These are phyloP conservation scores for Ilyonectria destructans DNA, from an alignment of 2,329 filamentous ascomycete genomes.

Conservation along the genomic window DNA sequence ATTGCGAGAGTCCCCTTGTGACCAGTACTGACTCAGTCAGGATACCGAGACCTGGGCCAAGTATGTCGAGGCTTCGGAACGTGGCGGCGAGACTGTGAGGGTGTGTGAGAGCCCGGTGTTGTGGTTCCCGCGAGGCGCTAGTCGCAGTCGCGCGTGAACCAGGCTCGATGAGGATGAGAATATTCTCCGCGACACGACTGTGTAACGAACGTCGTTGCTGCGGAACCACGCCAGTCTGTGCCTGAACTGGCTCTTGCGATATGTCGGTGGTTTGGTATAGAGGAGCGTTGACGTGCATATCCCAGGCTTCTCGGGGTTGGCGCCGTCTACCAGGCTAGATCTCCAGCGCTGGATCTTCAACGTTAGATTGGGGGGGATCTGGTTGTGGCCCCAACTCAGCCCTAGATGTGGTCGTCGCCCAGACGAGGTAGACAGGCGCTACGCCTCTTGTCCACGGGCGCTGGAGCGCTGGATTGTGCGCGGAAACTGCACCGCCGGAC, in stretches of 20 bases:
- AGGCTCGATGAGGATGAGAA: conserved; percentile 50
- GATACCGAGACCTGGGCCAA: conserved; percentile 43
- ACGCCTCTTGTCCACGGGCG: conserved; percentile 43
- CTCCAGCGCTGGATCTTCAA: conserved; percentile 36
- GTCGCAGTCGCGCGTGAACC: conserved; percentile 51
- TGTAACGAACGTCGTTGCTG: conserved; percentile 48
- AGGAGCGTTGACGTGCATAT: conserved; percentile 48
- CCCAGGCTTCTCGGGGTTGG: conserved; percentile 40
- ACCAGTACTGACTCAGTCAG: conserved; percentile 49
- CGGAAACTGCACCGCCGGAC: conserved; percentile 35
- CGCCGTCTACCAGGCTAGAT: conserved; percentile 44
- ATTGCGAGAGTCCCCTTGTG: conserved; percentile 49
- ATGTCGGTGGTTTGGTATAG: conserved; percentile 46
- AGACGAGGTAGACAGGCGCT: conserved; percentile 42
- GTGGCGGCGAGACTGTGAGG: conserved; percentile 50
- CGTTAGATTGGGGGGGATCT: conserved; percentile 35
- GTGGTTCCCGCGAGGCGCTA: conserved; percentile 53
- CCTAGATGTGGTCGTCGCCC: conserved; percentile 46
- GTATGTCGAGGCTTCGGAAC: conserved; percentile 47
- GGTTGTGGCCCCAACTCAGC: conserved; percentile 43
- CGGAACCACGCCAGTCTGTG: conserved; percentile 48
- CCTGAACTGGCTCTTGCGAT: conserved; percentile 41
- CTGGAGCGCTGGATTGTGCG: conserved; percentile 38
- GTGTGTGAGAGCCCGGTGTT: conserved; percentile 50
- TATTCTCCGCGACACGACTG: conserved; percentile 52